These are phyloP conservation scores for Sugiyamaella floridensis DNA, from an alignment of 805 yeast species.

Conservation along the genomic window DNA sequence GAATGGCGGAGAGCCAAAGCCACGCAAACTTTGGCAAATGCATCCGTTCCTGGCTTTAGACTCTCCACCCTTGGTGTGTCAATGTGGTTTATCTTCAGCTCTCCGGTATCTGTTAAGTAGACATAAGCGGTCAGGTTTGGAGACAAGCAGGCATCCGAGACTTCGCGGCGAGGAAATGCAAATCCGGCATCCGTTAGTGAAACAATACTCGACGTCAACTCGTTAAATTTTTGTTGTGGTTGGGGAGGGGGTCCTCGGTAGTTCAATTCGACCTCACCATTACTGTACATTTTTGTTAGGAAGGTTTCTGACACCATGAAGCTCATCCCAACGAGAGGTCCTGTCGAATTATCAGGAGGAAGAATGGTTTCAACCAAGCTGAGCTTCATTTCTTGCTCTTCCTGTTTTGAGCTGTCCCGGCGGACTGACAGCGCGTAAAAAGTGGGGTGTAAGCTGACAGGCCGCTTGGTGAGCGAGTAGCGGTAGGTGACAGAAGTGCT, in stretches of 20 bases:
- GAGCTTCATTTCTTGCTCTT: conserved; percentile 6
- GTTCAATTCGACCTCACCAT: conserved; percentile 16
- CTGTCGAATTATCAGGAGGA: not conserved
- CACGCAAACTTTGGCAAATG: conserved; percentile 9
- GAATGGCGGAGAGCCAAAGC: conserved; percentile 64
- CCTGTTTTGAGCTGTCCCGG: conserved; percentile 7
- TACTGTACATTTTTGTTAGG: conserved; percentile 6
- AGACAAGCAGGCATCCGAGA: conserved; percentile 26
- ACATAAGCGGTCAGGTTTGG: conserved; percentile 29
- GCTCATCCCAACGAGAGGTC: conserved; percentile 11
- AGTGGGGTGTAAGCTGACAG: conserved; percentile 17
- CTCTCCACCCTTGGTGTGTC: not conserved
- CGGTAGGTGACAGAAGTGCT: conserved; percentile 6
- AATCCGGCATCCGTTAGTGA: conserved; percentile 17
- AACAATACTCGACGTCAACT: conserved; percentile 14
- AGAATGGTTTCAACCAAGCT: not conserved
- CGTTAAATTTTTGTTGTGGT: conserved; percentile 14
- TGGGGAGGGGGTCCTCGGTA: conserved; percentile 10
- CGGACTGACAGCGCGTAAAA: conserved; percentile 13
- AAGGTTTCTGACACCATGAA: conserved; percentile 15
- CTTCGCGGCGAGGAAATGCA: conserved; percentile 13
- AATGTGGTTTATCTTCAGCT: conserved; percentile 17
- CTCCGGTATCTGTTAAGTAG: conserved; percentile 13
- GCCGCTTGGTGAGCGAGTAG: conserved; percentile 10
- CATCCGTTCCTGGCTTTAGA: conserved; percentile 2